Base-by-base conservation (phyloP, 129 eudicot genomes). In the sunflower (Helianthus annuus) region DNA sequence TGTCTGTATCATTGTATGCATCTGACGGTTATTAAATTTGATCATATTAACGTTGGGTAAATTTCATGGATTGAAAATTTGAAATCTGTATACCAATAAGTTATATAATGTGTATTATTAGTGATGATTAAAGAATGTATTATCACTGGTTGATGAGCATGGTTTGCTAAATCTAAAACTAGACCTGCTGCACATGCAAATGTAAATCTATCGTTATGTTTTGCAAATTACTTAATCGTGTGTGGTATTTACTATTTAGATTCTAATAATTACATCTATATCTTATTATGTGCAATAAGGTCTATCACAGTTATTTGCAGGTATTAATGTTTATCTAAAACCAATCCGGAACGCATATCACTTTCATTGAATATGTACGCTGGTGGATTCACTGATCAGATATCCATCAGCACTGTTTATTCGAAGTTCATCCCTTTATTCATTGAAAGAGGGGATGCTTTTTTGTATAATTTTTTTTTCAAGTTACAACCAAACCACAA, bases 211-310 rank as follows among this genome's bases (percentile, higher is more conserved):
- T 2, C 32, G 1, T 27, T 3, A 42, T 44, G 38, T 72, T 15
- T 32, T 11, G 48, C 14, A 34, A 61, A 34, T 61, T 34, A 17
- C 12, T 15, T 7, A 11, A 29, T 22, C 14, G 46, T 52, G 9
- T 14, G 16, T 45, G 17, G 9, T 64, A 74, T 74, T 52, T 22
- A 22, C 10, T 64, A 74, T 74, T 52, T 22, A 22, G 51, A 5
- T 59, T n/a, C 68, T 38, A 1, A 39, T 39, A n/a, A 3, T n/a
- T 38, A 15, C 68, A 7, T 63, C 27, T 0, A 11, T 63, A 63
- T 61, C 19, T 61, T 36, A 14, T 40, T 5, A 40, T 38, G 36
- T 63, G 29, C 49, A 3, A n/a, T 38, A 9, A 3, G 39, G 15
- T n/a, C 24, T 15, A 27, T 36, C 16, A 39, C 48, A 39, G 29